A percentile compares a stretch with the other conserved stretches of the same genome.
Conservation (phyloP, 495 filamentous ascomycete species). For the Penicilliopsis zonata region DNA sequence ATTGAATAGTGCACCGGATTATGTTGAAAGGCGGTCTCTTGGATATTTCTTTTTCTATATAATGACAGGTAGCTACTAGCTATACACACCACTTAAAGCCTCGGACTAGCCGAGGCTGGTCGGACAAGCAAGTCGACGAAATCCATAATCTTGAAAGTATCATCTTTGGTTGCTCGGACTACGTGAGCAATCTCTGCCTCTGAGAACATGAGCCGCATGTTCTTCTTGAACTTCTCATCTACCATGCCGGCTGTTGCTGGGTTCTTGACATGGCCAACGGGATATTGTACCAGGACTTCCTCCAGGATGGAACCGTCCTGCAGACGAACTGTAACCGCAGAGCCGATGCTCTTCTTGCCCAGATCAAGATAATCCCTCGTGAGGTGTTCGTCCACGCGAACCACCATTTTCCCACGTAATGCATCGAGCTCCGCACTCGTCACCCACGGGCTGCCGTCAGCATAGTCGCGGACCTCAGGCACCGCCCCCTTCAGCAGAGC, state of each 20-base stretch:
- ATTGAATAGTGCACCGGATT: constrained; percentile 17
- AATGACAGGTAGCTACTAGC: too few relatives aligned
- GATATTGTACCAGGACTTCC: constrained; percentile 76
- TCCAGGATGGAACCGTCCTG: constrained; percentile 34
- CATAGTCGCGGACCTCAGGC: constrained; percentile 22
- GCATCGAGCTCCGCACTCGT: constrained; percentile 9
- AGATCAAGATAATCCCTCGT: constrained; percentile 23
- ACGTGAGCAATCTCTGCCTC: constrained; percentile 52
- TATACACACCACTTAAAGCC: too few relatives aligned
- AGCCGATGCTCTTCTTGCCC: constrained; percentile 13
- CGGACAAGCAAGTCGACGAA: constrained; percentile 57
- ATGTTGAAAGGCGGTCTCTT: too few relatives aligned
- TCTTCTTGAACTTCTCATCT: constrained; percentile 64
- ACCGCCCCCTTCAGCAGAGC: constrained; percentile 21
- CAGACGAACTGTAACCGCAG: constrained; percentile 14
- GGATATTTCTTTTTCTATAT: too few relatives aligned
- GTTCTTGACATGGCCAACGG: constrained; percentile 64
- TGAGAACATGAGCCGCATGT: constrained; percentile 55
- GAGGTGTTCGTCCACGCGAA: constrained; percentile 16
- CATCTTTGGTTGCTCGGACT: constrained; percentile 45
- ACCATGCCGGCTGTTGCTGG: constrained; percentile 68
- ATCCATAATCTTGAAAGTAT: constrained; percentile 51
- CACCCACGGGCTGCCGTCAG: constrained; percentile 22
- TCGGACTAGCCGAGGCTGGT: background rate
- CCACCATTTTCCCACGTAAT: constrained; percentile 17